These are phyloP conservation scores for Uronychia setigera DNA, from an alignment of 73 alveolate species.

Conservation along the genomic window DNA sequence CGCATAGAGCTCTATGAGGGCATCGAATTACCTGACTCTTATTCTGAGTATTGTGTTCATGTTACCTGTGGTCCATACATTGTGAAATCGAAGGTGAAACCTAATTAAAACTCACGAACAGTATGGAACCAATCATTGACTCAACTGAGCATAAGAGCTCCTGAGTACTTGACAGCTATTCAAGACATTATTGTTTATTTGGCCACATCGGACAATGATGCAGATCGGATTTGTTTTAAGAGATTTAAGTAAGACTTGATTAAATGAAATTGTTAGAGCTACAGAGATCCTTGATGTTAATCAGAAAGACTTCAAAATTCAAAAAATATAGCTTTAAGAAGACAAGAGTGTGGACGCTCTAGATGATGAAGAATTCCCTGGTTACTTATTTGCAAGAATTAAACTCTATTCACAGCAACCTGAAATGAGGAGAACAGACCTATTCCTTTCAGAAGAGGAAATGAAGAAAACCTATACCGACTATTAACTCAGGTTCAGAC, in stretches of 20 bases:
- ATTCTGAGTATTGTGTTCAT: slow-evolving; percentile 52
- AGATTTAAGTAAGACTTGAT: slow-evolving; percentile 24
- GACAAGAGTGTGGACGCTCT: slow-evolving; percentile 75
- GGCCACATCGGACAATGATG: slow-evolving; percentile 55
- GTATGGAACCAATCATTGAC: slow-evolving; percentile 70
- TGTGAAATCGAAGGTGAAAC: slow-evolving; percentile 28
- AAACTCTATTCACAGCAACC: slow-evolving; percentile 62
- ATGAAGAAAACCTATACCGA: slow-evolving; percentile 40
- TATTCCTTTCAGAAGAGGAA: slow-evolving; percentile 39
- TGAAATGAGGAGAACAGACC: slow-evolving; percentile 24
- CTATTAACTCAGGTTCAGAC: slow-evolving; percentile 59
- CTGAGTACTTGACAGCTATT: slow-evolving; percentile 59
- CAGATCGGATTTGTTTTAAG: slow-evolving; percentile 71
- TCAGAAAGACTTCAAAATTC: slow-evolving; percentile 43
- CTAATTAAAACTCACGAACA: slow-evolving; percentile 40
- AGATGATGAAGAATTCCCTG: slow-evolving; percentile 87
- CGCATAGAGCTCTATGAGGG: slow-evolving; percentile 83
- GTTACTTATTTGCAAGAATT: slow-evolving; percentile 67
- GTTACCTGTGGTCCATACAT: slow-evolving; percentile 78
- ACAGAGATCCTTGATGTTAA: slow-evolving; percentile 53
- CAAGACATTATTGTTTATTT: slow-evolving; percentile 77
- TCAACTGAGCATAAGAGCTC: slow-evolving; percentile 65
- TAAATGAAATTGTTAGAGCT: slow-evolving; percentile 24
- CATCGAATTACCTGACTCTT: slow-evolving; percentile 72
- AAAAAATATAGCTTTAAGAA: slow-evolving; percentile 55